Percentiles rank a stretch among this genome's conserved stretches.
phyloP scores from a whole-genome alignment of 257 asterid genomes.

The Jaltomata sinuosa region DNA sequence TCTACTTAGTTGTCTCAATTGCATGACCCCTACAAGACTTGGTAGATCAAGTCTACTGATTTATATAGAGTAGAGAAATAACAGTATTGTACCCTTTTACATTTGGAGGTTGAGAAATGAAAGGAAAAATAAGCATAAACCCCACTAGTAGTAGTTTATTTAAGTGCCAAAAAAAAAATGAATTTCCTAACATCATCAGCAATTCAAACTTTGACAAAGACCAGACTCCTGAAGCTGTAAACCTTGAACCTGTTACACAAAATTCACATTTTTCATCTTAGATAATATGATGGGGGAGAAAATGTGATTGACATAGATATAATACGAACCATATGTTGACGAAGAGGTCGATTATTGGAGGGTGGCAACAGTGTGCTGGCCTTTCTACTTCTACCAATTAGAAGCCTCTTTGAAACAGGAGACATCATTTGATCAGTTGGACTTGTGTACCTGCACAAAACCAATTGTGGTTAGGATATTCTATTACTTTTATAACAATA shows the following conservation, averaged over 20 bases:
- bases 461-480: not conserved
- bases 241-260: constrained; percentile 26
- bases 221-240: constrained; percentile 17
- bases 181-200: not conserved
- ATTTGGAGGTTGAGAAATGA: not conserved
- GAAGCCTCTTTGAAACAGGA: constrained; percentile 52
- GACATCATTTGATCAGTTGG: constrained; percentile 75
- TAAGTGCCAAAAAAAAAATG: not conserved
- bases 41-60: not conserved
- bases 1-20: too few species aligned
- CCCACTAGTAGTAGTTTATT: not conserved
- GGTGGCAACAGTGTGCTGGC: constrained; percentile 45
- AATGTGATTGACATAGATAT: too few species aligned
- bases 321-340: not conserved
- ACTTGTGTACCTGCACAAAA: constrained; percentile 40
- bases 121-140: not conserved
- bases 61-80: not conserved
- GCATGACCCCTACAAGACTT: not conserved
- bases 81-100: not conserved
- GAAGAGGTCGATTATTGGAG: constrained; percentile 20
- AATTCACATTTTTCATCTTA: not conserved
- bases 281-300: not conserved
- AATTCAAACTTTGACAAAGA: constrained; percentile 6
- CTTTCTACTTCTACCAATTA: constrained; percentile 27
- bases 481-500: not conserved